Percentiles rank a stretch among this genome's conserved stretches.
These are phyloP conservation scores for Pontederia crassipes DNA, from an alignment of 176 grass and related monocot species.

Conservation along the genomic window DNA sequence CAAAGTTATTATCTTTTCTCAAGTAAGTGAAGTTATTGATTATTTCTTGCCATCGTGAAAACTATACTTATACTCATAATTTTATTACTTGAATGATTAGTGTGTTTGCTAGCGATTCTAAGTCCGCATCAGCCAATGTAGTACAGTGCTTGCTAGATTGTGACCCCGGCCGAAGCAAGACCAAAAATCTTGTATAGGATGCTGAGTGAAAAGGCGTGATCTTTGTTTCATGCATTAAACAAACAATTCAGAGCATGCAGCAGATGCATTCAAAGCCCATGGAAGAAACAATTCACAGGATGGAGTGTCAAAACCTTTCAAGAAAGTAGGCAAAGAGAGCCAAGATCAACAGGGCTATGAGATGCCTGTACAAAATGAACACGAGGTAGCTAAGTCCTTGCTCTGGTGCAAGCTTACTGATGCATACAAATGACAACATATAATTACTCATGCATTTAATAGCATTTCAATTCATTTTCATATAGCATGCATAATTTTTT, in stretches of 20 bases:
- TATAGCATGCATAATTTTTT: too few relatives aligned
- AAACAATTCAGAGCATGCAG: background rate
- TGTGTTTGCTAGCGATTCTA: too few relatives aligned
- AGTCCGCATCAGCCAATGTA: background rate
- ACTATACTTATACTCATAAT: too few relatives aligned
- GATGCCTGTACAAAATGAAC: conserved; percentile 17
- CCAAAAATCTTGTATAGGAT: conserved; percentile 6
- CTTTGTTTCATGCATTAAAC: conserved; percentile 8
- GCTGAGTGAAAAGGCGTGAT: conserved; percentile 1
- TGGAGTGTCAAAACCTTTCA: conserved; percentile 6
- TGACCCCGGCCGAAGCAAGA: conserved; percentile 13
- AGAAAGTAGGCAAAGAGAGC: conserved; percentile 13
- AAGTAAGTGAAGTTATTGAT: too few relatives aligned
- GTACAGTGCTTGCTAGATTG: conserved; percentile 17
- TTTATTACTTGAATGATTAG: too few relatives aligned
- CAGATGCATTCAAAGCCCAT: background rate
- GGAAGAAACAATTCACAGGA: background rate
- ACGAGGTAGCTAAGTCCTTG: conserved; percentile 16
- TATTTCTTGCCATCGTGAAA: too few relatives aligned
- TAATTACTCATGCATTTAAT: too few relatives aligned
- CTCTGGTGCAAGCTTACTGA: conserved; percentile 11
- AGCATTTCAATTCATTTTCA: too few relatives aligned
- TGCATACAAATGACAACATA: too few relatives aligned
- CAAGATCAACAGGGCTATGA: conserved; percentile 14
- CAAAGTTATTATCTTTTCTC: too few relatives aligned